Base-by-base conservation (phyloP, 2,329 filamentous ascomycete genomes). In the Fusarium veterinarium region DNA sequence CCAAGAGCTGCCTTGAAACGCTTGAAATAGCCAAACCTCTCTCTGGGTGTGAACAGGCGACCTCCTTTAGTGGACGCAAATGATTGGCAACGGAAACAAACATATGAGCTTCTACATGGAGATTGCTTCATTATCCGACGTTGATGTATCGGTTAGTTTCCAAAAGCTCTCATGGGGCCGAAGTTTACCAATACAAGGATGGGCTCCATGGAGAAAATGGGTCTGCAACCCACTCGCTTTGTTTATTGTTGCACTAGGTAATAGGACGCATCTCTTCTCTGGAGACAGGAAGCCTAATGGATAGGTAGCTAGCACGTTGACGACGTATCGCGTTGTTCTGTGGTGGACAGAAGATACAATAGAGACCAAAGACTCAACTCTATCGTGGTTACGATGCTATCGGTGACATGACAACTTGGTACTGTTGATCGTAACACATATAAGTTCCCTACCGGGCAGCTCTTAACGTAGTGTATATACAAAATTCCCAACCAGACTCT, bases 301-400 rank as follows among this genome's bases (percentile, higher is more conserved):
- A 35, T 41, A 33, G 25, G 9, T 41, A 67, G 19, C 8, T 64
- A 69, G 63, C 23, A n/a, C 5, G 28, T 40, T 38, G 23, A 23
- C 23, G 68, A 53, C 53, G 10, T 33, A 58, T 41, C 33, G 11
- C 28, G 31, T 53, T 64, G 41, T 30, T 12, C 30, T 30, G 17
- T 25, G 12, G 40, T 44, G 23, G 35, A 53, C 41, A 60, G 31
- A 57, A 49, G 56, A 41, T 48, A 58, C 5, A 67, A 60, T 64
- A 37, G 23, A 60, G 41, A 30, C 25, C 4, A 45, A 64, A 45
- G 16, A 51, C 28, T 57, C 8, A 25, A 37, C 23, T 65, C 46
- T 30, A 16, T 28, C 16, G 48, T 19, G 17, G 20, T 49, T 49
- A 38, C 20, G 17, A 48, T 58, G 35, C 13, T 25, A 35, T 31